A percentile compares a stretch with the other conserved stretches of the same genome.
phyloP scores from a whole-genome alignment of 257 asterid species.

The Henckelia pumila region DNA sequence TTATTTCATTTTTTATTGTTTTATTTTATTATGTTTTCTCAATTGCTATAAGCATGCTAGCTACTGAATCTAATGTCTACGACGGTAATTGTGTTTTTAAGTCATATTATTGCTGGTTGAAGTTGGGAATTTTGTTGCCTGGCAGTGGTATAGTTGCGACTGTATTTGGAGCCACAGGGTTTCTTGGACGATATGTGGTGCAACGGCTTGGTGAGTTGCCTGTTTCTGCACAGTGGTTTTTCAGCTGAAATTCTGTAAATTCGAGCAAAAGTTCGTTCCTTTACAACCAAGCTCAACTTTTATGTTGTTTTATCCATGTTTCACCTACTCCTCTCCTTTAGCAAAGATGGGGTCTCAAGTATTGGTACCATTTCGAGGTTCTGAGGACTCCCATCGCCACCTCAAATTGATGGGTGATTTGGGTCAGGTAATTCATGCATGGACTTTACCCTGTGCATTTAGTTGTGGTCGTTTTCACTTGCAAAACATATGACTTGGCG shows the following conservation, averaged over 20 bases:
- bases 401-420: constrained; percentile 98
- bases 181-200: constrained; percentile 91
- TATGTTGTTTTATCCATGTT: constrained; percentile 16
- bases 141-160: constrained; percentile 92
- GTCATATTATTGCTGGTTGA: constrained; percentile 12
- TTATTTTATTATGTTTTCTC: background rate
- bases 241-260: background rate
- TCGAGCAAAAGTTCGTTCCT: constrained; percentile 10
- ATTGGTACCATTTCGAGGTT: constrained; percentile 92
- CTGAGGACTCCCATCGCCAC: constrained; percentile 94
- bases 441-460: background rate
- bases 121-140: constrained; percentile 29
- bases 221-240: constrained; percentile 11
- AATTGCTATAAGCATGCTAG: background rate
- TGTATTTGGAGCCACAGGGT: constrained; percentile 98
- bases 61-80: background rate
- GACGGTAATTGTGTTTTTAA: constrained; percentile 13
- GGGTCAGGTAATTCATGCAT: constrained; percentile 69
- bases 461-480: background rate
- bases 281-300: constrained; percentile 17
- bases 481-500: constrained; percentile 8
- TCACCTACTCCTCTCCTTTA: constrained; percentile 30
- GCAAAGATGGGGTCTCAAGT: constrained; percentile 98
- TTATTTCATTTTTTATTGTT: constrained; percentile 1
- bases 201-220: constrained; percentile 75